Base-by-base conservation (phyloP, 768 basidiomycete species). In the Fomitopsis serialis region DNA sequence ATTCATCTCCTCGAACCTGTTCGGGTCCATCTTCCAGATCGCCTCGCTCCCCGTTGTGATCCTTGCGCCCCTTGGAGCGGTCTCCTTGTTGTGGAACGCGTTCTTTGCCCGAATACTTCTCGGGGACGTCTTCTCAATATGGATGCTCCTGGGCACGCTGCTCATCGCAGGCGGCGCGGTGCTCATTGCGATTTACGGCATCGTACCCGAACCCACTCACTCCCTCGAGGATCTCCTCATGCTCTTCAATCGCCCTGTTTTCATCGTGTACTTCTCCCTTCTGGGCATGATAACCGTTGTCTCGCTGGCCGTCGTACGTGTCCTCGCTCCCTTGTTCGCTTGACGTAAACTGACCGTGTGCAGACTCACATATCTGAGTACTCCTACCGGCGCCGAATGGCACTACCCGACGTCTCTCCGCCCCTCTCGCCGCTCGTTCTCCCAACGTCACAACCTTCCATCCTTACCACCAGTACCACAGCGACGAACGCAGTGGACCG, bases 31-130 rank as follows among this genome's bases (percentile, higher is more conserved):
- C 35, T 88, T 96, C 59, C 94, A 96, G 72, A 92, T 98, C 40
- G 92, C 92, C 9, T 89, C 92, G 2, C 81, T 98, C 12, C 93
- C 94, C 2, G 91, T 98, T 58, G 93, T 96, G 55, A 91, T 98
- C 53, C 86, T 98, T 48, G 94, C 93, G 0, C 94, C 94, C 0
- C 78, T 98, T 3, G 94, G 94, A 11, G 94, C 93, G 0, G 89
- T 95, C 27, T 92, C 89, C 2, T 79, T 98, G 25, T 79, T 98
- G 25, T 96, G 89, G 89, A 98, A 98, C 66, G 93, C 93, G 3
- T 81, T 96, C 62, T 94, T 96, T 64, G 92, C 93, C 15, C 78
- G 84, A 27, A 62, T 95, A 37, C 77, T 96, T 37, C 78, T 96
- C 12, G 91, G 89, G 11, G 92, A 97, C 64, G 76, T 82, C 21